Conservation (phyloP, 2,329 filamentous ascomycete genomes). For the Albifimbria verrucaria region DNA sequence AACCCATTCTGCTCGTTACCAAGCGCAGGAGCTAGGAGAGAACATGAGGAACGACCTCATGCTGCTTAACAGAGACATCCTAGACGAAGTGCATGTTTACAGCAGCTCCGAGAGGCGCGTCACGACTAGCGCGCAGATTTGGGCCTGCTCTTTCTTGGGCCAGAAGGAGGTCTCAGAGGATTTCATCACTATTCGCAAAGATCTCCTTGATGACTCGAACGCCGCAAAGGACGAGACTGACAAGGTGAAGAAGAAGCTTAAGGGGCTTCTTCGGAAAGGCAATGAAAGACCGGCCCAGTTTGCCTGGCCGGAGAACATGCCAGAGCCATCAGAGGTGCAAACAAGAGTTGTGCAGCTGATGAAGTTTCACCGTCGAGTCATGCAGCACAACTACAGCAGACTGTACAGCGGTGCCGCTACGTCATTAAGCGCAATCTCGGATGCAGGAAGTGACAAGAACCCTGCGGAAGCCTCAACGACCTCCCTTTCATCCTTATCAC, state of each 20-base stretch:
- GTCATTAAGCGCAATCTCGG: constrained; percentile 56
- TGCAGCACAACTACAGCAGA: constrained; percentile 89
- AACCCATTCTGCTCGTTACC: constrained; percentile 94
- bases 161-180: constrained; percentile 81
- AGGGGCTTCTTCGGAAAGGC: constrained; percentile 86
- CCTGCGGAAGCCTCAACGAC: constrained; percentile 37
- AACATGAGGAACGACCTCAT: constrained; percentile 95
- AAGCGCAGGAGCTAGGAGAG: constrained; percentile 89
- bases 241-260: constrained; percentile 99
- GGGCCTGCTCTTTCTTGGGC: constrained; percentile 83
- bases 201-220: constrained; percentile 94
- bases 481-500: constrained; percentile 51
- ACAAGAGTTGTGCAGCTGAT: constrained; percentile 90
- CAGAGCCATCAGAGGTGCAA: constrained; percentile 90
- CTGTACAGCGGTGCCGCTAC: constrained; percentile 66
- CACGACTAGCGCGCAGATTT: constrained; percentile 95
- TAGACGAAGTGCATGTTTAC: constrained; percentile 92
- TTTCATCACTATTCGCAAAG: constrained; percentile 87
- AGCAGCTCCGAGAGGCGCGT: constrained; percentile 94
- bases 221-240: constrained; percentile 99
- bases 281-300: constrained; percentile 92
- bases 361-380: constrained; percentile 94
- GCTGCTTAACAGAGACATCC: constrained; percentile 84
- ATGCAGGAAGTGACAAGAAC: constrained; percentile 45
- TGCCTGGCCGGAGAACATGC: constrained; percentile 94